Evolutionary conservation across 179 eudicot genomes (phyloP).

Genomic region (Patellifolia procumbens): DNA sequence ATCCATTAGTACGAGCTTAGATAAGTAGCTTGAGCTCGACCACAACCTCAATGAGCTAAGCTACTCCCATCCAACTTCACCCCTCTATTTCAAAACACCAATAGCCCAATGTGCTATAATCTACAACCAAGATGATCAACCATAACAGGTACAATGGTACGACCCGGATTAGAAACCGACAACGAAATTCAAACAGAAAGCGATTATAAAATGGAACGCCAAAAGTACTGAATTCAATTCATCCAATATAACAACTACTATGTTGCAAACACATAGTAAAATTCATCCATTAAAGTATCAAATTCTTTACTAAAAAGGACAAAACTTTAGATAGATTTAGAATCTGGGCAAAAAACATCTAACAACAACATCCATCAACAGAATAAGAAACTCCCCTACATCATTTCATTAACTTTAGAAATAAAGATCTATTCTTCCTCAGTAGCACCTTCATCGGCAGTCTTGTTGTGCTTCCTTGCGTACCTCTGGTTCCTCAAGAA

Average conservation of each 20-base stretch:
- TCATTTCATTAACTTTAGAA: not conserved
- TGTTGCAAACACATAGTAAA: slow-evolving; percentile 2
- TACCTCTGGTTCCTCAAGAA: slow-evolving; percentile 98
- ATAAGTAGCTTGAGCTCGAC: no score
- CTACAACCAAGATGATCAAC: not conserved
- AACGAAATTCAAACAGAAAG: no score
- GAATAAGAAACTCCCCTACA: slow-evolving; percentile 12
- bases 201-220: not conserved
- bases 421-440: slow-evolving; percentile 43
- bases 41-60: no score
- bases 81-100: no score
- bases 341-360: not conserved
- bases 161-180: no score
- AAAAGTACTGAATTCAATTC: not conserved
- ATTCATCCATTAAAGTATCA: not conserved
- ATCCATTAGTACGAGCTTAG: no score
- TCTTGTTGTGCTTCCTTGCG: slow-evolving; percentile 95
- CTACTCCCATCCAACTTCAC: no score
- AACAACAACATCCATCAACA: not conserved
- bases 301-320: not conserved
- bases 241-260: not conserved
- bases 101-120: no score
- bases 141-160: not conserved
- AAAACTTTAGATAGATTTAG: slow-evolving; percentile 7
- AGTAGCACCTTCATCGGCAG: slow-evolving; percentile 48